Base-by-base conservation (phyloP, 768 basidiomycete species). In the Phaffia tasmanica region DNA sequence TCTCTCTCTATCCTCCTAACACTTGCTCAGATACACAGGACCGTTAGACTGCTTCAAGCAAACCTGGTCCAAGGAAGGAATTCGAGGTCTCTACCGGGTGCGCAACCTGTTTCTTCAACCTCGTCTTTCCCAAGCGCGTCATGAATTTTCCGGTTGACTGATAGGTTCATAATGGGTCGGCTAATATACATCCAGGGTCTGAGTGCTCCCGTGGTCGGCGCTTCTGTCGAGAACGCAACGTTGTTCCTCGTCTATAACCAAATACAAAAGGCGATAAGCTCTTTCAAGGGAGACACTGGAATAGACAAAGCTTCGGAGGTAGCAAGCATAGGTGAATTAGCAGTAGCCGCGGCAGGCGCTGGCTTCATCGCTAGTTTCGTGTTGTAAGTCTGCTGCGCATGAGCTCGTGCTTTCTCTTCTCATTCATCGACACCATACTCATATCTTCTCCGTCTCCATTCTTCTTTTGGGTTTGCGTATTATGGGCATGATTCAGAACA, bases 221-320 rank as follows among this genome's bases (percentile, higher is more conserved):
- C 94, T 25, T 93, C 93, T 84, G 84, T 83, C 0, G 93, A 97
- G 75, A 95, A 93, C 68, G 92, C 90, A 2, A 80, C 84, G 1
- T 79, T 97, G 42, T 98, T 98, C 77, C 77, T 94, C 57, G 81
- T 88, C 5, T 97, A 97, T 75, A 84, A 83, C 62, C 84, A 88
- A 64, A 71, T 80, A 84, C 78, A 79, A 67, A 72, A 75, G 48
- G 64, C 75, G 25, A 75, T 80, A 27, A 69, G 75, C 15, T 67
- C 56, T 11, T 55, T 72, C 16, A 67, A 69, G 30, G 68, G 71
- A 18, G 42, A 30, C 18, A 5, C 18, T 21, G 49, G 62, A 30
- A 49, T 30, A 53, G 54, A 55, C 23, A 64, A 64, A 42, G 55
- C 54, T 46, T 42, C 19, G 48, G 50, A 51, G 61, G 21, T 67